These are phyloP conservation scores for Fusarium incarnatum DNA, from an alignment of 2,329 filamentous ascomycete genomes.

Conservation along the genomic window DNA sequence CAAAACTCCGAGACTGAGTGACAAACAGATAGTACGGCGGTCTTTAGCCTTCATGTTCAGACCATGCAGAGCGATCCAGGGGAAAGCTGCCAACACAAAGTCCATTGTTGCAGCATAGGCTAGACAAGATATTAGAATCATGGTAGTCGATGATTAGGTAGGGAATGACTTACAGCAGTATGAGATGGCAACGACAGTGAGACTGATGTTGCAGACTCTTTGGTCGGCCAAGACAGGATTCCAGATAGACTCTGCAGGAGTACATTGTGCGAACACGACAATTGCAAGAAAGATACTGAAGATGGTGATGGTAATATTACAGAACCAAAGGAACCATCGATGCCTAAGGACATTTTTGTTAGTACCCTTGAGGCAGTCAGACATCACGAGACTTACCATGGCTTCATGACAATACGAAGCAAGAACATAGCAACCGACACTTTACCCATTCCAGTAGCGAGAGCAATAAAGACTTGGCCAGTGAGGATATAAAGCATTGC, in stretches of 20 bases:
- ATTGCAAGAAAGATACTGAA: slow-evolving; percentile 2
- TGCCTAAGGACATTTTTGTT: background rate
- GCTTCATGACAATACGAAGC: background rate
- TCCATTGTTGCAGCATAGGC: slow-evolving; percentile 1
- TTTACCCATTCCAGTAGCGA: slow-evolving; percentile 1
- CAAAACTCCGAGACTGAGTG: slow-evolving; percentile 1
- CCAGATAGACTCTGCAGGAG: background rate
- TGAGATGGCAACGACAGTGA: background rate
- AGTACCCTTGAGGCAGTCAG: fast-evolving
- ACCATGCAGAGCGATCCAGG: background rate
- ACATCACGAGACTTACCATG: background rate
- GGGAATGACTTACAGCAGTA: slow-evolving; percentile 3
- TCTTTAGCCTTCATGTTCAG: slow-evolving; percentile 10
- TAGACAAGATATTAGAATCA: background rate
- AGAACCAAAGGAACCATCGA: slow-evolving; percentile 2
- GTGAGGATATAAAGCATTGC: slow-evolving; percentile 1
- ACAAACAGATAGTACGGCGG: background rate
- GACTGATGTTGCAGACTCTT: background rate
- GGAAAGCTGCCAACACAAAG: slow-evolving; percentile 2
- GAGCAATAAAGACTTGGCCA: background rate
- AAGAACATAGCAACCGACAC: slow-evolving; percentile 2
- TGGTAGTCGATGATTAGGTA: too few species aligned
- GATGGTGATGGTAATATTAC: background rate
- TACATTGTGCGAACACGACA: background rate
- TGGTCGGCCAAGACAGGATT: background rate